These are phyloP conservation scores for Geotrichum siamense DNA, from an alignment of 1,139 yeast genomes.

Conservation along the genomic window DNA sequence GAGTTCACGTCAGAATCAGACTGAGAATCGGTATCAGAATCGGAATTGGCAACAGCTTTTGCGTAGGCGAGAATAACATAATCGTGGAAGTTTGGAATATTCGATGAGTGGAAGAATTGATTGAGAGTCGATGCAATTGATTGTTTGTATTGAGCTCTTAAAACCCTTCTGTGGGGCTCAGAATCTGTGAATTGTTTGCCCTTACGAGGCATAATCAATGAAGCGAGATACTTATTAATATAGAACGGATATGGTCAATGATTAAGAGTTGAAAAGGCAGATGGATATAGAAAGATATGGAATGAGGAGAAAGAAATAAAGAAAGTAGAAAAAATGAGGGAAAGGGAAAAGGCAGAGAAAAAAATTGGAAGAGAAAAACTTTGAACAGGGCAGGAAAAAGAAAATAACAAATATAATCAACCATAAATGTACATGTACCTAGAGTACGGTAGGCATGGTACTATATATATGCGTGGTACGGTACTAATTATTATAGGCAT, in stretches of 20 bases:
- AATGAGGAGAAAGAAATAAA: neutral
- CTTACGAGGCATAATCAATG: constrained; percentile 13
- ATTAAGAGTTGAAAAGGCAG: neutral
- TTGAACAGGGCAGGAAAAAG: neutral
- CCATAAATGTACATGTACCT: too few species aligned
- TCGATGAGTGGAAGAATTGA: constrained; percentile 5
- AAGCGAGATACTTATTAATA: too few species aligned
- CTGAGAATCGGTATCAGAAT: constrained; percentile 9
- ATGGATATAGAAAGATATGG: neutral
- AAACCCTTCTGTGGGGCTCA: constrained; percentile 7
- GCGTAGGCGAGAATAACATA: constrained; percentile 13
- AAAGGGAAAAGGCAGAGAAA: neutral
- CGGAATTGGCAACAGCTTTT: constrained; percentile 10
- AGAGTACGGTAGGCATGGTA: too few species aligned
- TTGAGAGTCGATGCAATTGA: constrained; percentile 8
- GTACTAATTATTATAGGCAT: too few species aligned
- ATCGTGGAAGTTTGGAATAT: constrained; percentile 11
- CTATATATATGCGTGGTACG: too few species aligned
- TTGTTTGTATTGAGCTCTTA: constrained; percentile 10
- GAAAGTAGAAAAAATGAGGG: constrained; percentile 2
- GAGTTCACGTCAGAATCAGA: too few species aligned
- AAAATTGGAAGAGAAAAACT: neutral
- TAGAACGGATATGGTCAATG: too few species aligned
- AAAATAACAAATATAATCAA: constrained; percentile 1
- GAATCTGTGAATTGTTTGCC: constrained; percentile 7